phyloP scores from a whole-genome alignment of 805 yeast species.

The Monosporozyma aerobia region DNA sequence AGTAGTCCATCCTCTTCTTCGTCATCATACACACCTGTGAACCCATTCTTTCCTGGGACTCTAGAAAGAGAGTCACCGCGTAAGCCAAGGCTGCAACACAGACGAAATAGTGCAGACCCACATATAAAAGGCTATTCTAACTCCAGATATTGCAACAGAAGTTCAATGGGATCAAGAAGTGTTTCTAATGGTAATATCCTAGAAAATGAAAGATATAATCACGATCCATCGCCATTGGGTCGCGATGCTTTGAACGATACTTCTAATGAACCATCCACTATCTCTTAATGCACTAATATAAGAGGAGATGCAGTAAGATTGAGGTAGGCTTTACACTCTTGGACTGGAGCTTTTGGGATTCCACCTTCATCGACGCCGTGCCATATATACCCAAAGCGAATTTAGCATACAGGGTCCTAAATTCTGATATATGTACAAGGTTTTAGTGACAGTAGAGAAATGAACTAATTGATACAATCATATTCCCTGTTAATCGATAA shows the following conservation, averaged over 20 bases:
- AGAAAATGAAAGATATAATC: background rate
- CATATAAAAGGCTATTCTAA: background rate
- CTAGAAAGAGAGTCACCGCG: background rate
- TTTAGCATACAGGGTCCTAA: no score
- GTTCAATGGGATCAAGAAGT: background rate
- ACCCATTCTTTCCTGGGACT: constrained; percentile 1
- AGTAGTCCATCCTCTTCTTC: background rate
- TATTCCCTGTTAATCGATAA: no score
- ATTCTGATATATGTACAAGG: no score
- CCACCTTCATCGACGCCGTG: no score
- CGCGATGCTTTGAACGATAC: background rate
- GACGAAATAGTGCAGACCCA: constrained; percentile 9
- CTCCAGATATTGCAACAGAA: background rate
- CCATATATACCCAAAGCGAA: no score
- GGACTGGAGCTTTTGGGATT: no score
- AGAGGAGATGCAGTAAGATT: no score
- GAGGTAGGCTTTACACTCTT: no score
- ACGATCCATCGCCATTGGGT: background rate
- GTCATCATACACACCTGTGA: background rate
- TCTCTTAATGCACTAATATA: background rate
- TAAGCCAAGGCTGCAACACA: background rate
- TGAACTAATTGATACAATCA: no score
- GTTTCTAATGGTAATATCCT: background rate
- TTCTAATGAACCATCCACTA: background rate
- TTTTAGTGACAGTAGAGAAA: no score